These are phyloP conservation scores for Lachnellula cervina DNA, from an alignment of 2,329 filamentous ascomycete species.

Conservation along the genomic window DNA sequence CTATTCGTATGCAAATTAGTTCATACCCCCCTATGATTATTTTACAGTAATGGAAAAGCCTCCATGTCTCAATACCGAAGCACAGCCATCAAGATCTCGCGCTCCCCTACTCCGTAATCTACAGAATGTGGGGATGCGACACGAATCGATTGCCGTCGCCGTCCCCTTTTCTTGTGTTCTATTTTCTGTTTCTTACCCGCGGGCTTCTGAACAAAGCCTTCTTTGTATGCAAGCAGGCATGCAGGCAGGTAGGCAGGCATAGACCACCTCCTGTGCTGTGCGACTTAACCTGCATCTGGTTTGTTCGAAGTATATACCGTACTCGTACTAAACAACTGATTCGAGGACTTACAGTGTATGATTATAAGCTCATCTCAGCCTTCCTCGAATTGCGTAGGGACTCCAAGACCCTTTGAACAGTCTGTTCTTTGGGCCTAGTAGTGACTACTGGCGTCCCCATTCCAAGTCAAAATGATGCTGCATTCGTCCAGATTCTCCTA, in stretches of 20 bases:
- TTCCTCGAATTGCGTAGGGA: slow-evolving; percentile 11
- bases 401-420: not conserved
- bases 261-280: slow-evolving; percentile 20
- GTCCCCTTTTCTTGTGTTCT: slow-evolving; percentile 8
- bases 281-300: not conserved
- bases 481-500: not conserved
- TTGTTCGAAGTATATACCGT: too few relatives aligned
- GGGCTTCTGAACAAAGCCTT: slow-evolving; percentile 7
- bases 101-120: not conserved
- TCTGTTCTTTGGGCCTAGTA: not conserved
- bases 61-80: not conserved
- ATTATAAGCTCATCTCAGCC: slow-evolving; percentile 12
- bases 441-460: not conserved
- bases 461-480: not conserved
- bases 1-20: not conserved
- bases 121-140: slow-evolving; percentile 15
- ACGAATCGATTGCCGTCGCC: slow-evolving; percentile 9
- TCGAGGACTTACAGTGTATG: not conserved
- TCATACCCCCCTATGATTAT: not conserved
- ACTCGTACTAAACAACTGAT: slow-evolving; percentile 2
- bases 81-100: not conserved
- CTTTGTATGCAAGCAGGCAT: slow-evolving; percentile 2
- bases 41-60: too few relatives aligned
- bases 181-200: slow-evolving; percentile 6
- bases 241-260: slow-evolving; percentile 11